Base-by-base conservation (phyloP, 2,329 filamentous ascomycete species). In the Pezicula radicicola region DNA sequence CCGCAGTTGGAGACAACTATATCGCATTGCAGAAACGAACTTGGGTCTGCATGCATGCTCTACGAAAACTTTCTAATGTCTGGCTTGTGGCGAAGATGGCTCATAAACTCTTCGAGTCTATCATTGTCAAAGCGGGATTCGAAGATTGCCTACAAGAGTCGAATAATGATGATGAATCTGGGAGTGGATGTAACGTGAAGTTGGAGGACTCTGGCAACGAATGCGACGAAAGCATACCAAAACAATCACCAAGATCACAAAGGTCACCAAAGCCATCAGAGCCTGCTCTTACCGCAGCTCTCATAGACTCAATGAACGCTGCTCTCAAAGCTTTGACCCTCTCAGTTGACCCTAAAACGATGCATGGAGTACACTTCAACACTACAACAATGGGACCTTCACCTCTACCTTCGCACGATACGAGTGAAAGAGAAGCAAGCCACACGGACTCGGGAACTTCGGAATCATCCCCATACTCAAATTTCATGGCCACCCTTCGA, bases 41-140 rank as follows among this genome's bases (percentile, higher is more conserved):
- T 4, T 45, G 42, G 42, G 19, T 27, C 15, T 45, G 42, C 27
- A 45, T 45, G 42, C 19, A 45, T 45, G 42, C 42, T 12, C 9
- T 45, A 27, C 19, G 42, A 28, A 45, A 28, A 28, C 21, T 45
- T 8, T 27, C 19, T 28, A 45, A 30, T 25, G 42, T 45, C n/a
- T 45, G 42, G 42, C 19, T 45, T 21, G 42, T 45, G 19, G 42
- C 42, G n/a, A 45, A 45, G 15, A 27, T 45, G 19, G 42, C 42
- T 12, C 19, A 21, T 10, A 45, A 21, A 30, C 42, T 45, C 19
- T 45, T 45, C 27, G 42, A 45, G n/a, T 16, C 21, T 12, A 28
- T 45, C 10, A 45, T 45, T 28, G n/a, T 3, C 9, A 28, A 8
- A 10, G 42, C 42, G 3, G 42, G 42, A 10, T 45, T 45, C 15